Conservation (phyloP, 345 rosid species). For the Aquilaria malaccensis region DNA sequence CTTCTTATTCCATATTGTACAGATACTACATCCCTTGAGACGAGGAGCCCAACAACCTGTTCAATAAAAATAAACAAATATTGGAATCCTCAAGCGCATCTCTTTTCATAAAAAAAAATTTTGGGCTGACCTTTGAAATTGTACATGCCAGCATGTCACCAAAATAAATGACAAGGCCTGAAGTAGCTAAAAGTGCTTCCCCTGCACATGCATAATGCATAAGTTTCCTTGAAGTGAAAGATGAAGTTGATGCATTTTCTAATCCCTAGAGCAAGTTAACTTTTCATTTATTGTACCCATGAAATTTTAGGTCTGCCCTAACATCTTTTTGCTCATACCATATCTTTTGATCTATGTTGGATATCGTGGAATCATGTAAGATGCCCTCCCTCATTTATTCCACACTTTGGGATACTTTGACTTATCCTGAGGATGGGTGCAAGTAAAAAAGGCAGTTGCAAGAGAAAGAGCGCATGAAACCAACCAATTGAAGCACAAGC, state of each 20-base stretch:
- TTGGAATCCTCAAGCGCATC: constrained; percentile 8
- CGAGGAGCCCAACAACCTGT: constrained; percentile 43
- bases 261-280: too few species aligned
- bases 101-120: constrained; percentile 10
- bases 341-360: too few species aligned
- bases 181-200: constrained; percentile 76
- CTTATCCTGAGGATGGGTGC: background rate
- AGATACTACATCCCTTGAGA: constrained; percentile 35
- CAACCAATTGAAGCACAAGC: constrained; percentile 89
- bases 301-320: too few species aligned
- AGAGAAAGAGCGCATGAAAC: constrained; percentile 12
- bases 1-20: constrained; percentile 49
- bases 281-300: too few species aligned
- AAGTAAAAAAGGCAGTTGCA: background rate
- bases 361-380: too few species aligned
- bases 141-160: constrained; percentile 85
- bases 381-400: too few species aligned
- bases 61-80: constrained; percentile 16
- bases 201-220: constrained; percentile 34
- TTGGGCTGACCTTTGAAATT: constrained; percentile 49
- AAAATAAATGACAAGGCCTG: constrained; percentile 82
- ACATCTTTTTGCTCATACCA: too few species aligned
- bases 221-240: background rate
- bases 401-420: too few species aligned
- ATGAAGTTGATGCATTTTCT: background rate